These are phyloP conservation scores for Isoetes engelmannii DNA, from an alignment of 83 land plant species.

Conservation along the genomic window DNA sequence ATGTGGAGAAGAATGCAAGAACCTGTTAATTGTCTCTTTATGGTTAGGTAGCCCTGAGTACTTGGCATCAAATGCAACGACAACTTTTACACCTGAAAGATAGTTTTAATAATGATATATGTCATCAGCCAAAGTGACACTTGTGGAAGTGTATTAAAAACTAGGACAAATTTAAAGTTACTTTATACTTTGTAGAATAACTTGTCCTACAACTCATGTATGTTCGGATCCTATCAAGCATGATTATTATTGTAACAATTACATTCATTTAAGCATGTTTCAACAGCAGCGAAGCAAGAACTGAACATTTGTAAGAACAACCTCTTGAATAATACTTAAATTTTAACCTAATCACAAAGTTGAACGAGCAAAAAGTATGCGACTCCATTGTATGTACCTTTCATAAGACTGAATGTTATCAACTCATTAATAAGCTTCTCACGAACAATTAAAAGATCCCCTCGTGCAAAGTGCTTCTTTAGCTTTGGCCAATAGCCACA, in stretches of 20 bases:
- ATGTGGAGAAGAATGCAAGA: too few relatives aligned
- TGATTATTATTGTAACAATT: neutral
- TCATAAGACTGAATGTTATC: slow-evolving; percentile 56
- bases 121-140: neutral
- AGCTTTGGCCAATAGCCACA: slow-evolving; percentile 95
- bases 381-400: slow-evolving; percentile 38
- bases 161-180: neutral
- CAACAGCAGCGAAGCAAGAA: too few relatives aligned
- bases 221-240: too few relatives aligned
- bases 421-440: slow-evolving; percentile 85
- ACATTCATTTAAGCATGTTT: neutral
- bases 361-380: too few relatives aligned
- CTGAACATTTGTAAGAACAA: neutral
- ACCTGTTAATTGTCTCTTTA: slow-evolving; percentile 60
- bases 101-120: neutral
- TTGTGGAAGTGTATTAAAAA: neutral
- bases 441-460: slow-evolving; percentile 68
- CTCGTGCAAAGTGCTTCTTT: slow-evolving; percentile 82
- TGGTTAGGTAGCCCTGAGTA: slow-evolving; percentile 68
- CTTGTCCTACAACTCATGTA: too few relatives aligned
- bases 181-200: too few relatives aligned
- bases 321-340: too few relatives aligned
- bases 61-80: slow-evolving; percentile 86
- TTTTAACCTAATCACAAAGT: too few relatives aligned
- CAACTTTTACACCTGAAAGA: slow-evolving; percentile 80